These are phyloP conservation scores for Trametes cingulata DNA, from an alignment of 768 basidiomycete genomes.

Conservation along the genomic window DNA sequence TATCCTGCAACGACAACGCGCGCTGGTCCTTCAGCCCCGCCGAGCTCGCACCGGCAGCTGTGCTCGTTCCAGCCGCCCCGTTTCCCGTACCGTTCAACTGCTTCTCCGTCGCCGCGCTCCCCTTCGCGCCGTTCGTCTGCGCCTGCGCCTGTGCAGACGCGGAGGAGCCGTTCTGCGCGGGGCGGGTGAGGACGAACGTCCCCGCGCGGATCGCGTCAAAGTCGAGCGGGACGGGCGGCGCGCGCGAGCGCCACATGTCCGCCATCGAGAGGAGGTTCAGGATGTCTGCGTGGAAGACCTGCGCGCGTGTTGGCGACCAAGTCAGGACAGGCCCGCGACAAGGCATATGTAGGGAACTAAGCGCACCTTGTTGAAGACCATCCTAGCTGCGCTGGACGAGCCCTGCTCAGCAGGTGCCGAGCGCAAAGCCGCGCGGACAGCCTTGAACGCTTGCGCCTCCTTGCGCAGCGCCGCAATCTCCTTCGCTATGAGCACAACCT, in stretches of 20 bases:
- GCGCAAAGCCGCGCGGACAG: constrained; percentile 72
- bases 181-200: constrained; percentile 49
- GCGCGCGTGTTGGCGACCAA: background rate
- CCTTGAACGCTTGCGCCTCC: constrained; percentile 85
- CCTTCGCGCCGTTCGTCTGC: constrained; percentile 21
- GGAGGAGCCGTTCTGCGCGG: constrained; percentile 19
- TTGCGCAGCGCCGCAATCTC: constrained; percentile 90
- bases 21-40: constrained; percentile 78
- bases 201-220: constrained; percentile 73
- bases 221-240: constrained; percentile 83
- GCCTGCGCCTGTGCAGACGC: constrained; percentile 11
- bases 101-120: constrained; percentile 24
- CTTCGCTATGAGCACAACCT: constrained; percentile 52
- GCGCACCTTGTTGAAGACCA: constrained; percentile 82
- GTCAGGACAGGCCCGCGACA: too few relatives aligned
- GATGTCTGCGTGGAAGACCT: constrained; percentile 92
- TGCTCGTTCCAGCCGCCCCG: too few relatives aligned
- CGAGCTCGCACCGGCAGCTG: constrained; percentile 7
- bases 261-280: constrained; percentile 86
- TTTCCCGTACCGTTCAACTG: constrained; percentile 17
- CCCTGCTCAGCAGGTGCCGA: constrained; percentile 36
- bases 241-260: constrained; percentile 95
- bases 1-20: constrained; percentile 75
- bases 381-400: constrained; percentile 52
- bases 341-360: too few relatives aligned